These are phyloP conservation scores for Penicillium sp. DNA, from an alignment of 2,329 filamentous ascomycete genomes.

Conservation along the genomic window DNA sequence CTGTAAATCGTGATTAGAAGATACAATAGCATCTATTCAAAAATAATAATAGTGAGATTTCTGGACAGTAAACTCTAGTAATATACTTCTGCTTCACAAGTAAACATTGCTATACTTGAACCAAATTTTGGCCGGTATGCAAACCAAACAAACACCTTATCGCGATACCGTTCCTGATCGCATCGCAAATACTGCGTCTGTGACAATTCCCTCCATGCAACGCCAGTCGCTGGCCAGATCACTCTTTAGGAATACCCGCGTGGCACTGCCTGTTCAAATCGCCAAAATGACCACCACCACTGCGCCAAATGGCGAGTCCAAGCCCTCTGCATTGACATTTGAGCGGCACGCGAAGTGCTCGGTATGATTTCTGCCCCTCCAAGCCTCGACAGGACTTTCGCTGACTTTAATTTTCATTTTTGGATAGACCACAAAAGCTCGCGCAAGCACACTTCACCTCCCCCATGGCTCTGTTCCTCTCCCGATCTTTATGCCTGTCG, in stretches of 20 bases:
- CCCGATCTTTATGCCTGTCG: constrained; percentile 97
- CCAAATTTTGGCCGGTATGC: constrained; percentile 1
- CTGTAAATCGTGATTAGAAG: no score
- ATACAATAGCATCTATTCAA: no score
- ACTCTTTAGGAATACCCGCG: neutral
- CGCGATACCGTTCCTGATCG: constrained; percentile 14
- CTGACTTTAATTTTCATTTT: constrained; percentile 5
- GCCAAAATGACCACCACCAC: constrained; percentile 34
- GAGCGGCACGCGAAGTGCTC: constrained; percentile 78
- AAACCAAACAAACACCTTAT: constrained; percentile 27
- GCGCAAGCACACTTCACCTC: constrained; percentile 81
- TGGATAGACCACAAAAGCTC: constrained; percentile 82
- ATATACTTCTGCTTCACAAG: no score
- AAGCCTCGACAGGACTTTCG: constrained; percentile 6
- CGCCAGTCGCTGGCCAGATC: constrained; percentile 10
- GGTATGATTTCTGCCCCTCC: constrained; percentile 48
- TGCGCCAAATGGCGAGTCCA: constrained; percentile 29
- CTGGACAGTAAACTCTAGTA: no score
- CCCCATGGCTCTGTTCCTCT: constrained; percentile 89
- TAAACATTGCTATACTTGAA: no score
- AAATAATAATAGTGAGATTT: no score
- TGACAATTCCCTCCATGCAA: constrained; percentile 18
- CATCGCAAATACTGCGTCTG: constrained; percentile 9
- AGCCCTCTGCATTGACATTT: constrained; percentile 69
- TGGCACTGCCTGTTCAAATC: neutral